Percentiles rank a stretch among this genome's conserved stretches.
These are phyloP conservation scores for Hansenula sp. DNA, from an alignment of 1,139 yeast species.

Conservation along the genomic window DNA sequence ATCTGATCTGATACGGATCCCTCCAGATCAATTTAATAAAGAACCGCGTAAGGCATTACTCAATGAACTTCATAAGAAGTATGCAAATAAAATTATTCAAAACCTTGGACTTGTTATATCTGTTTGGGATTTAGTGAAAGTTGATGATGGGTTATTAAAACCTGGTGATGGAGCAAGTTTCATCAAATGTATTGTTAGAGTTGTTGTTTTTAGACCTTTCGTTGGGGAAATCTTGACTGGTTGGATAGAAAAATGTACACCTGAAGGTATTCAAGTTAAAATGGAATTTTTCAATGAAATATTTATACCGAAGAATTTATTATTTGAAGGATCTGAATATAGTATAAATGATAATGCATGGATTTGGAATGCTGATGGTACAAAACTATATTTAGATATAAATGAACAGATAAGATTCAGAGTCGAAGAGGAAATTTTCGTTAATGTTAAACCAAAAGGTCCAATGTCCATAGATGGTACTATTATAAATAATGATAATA, in stretches of 20 bases:
- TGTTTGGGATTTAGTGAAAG: constrained; percentile 75
- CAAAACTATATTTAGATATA: constrained; percentile 75
- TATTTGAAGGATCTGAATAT: constrained; percentile 77
- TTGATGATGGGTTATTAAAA: constrained; percentile 82
- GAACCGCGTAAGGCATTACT: constrained; percentile 64
- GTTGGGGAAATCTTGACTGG: constrained; percentile 94
- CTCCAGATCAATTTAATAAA: constrained; percentile 77
- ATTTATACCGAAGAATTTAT: constrained; percentile 73
- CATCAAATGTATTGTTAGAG: constrained; percentile 69
- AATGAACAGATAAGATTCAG: constrained; percentile 90
- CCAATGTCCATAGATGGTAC: constrained; percentile 30
- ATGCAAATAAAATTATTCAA: constrained; percentile 77
- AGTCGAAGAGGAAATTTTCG: constrained; percentile 84
- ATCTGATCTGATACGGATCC: constrained; percentile 80
- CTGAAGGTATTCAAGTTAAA: constrained; percentile 74
- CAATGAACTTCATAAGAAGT: constrained; percentile 80
- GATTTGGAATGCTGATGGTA: constrained; percentile 81
- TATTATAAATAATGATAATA: constrained; percentile 18
- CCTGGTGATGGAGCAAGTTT: constrained; percentile 97
- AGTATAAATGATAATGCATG: constrained; percentile 82
- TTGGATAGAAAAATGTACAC: constrained; percentile 84
- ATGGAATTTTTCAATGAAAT: constrained; percentile 91
- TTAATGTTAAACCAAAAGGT: constrained; percentile 73
- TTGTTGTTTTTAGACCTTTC: constrained; percentile 87
- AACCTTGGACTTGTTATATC: constrained; percentile 82